Conservation (phyloP, 2,329 filamentous ascomycete species). For the Aspergillus jensenii region DNA sequence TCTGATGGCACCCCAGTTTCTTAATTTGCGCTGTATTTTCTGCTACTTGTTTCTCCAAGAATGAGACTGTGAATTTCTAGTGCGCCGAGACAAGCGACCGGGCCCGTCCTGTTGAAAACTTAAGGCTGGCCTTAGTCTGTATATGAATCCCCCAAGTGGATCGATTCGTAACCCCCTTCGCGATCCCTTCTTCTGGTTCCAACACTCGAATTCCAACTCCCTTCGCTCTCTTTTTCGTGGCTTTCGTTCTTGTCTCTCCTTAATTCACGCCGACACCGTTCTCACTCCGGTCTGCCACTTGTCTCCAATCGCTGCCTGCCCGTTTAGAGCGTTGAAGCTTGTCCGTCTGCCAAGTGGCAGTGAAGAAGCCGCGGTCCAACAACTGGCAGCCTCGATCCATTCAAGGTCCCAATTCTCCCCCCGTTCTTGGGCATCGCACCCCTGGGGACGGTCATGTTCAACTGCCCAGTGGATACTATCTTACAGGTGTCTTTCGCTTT, state of each 20-base stretch:
- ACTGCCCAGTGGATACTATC: constrained; percentile 8
- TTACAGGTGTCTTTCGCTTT: constrained; percentile 13
- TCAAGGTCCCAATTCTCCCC: constrained; percentile 14
- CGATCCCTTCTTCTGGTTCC: constrained; percentile 25
- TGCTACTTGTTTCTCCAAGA: background rate
- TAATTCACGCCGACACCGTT: background rate
- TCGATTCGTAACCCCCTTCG: constrained; percentile 11
- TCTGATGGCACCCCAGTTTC: background rate
- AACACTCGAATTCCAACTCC: constrained; percentile 11
- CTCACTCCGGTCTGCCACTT: background rate
- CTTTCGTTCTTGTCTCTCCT: constrained; percentile 15
- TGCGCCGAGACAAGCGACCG: background rate
- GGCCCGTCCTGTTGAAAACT: background rate
- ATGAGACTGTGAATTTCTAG: background rate
- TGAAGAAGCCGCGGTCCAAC: constrained; percentile 12
- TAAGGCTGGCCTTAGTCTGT: background rate
- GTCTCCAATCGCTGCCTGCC: background rate
- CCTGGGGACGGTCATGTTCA: constrained; percentile 18
- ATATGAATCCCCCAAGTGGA: background rate
- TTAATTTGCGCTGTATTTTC: background rate
- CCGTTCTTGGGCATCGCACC: constrained; percentile 10
- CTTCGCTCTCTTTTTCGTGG: constrained; percentile 9
- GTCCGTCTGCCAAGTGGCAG: constrained; percentile 12
- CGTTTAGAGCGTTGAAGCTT: constrained; percentile 3
- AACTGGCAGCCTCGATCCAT: constrained; percentile 9